Percentiles rank a stretch among this genome's conserved stretches.
Conservation (phyloP, 1,284 basidiomycete genomes). For the Naganishia liquefaciens region DNA sequence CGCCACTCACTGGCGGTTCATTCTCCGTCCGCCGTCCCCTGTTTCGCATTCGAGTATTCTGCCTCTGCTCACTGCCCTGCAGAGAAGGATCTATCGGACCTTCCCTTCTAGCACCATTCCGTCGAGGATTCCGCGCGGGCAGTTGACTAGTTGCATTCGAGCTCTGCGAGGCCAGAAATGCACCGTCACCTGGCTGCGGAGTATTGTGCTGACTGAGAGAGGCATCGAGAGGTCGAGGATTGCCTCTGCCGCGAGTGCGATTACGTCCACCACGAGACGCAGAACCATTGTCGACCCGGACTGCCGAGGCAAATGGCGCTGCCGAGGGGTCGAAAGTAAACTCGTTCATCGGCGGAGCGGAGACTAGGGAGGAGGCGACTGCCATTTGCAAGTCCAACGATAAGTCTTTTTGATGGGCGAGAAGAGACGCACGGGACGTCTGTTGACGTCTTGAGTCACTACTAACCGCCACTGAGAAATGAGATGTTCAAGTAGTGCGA, state of each 20-base stretch:
- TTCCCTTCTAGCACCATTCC: too few relatives aligned
- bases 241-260: slow-evolving; percentile 10
- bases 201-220: neutral
- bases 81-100: too few relatives aligned
- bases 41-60: too few relatives aligned
- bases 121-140: too few relatives aligned
- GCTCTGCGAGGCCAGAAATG: slow-evolving; percentile 34
- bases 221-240: slow-evolving; percentile 4
- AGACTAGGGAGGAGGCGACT: neutral
- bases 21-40: neutral
- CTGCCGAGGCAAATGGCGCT: neutral
- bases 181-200: slow-evolving; percentile 43
- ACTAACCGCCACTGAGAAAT: neutral
- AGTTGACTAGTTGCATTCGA: too few relatives aligned
- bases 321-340: neutral
- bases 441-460: neutral
- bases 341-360: neutral
- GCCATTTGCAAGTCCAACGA: neutral
- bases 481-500: too few relatives aligned
- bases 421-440: neutral
- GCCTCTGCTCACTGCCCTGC: too few relatives aligned
- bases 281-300: neutral
- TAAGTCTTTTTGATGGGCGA: neutral
- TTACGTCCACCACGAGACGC: slow-evolving; percentile 13
- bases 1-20: neutral